Percentiles rank a stretch among this genome's conserved stretches.
These are phyloP conservation scores for Penicillium silybi DNA, from an alignment of 495 filamentous ascomycete genomes.

Conservation along the genomic window DNA sequence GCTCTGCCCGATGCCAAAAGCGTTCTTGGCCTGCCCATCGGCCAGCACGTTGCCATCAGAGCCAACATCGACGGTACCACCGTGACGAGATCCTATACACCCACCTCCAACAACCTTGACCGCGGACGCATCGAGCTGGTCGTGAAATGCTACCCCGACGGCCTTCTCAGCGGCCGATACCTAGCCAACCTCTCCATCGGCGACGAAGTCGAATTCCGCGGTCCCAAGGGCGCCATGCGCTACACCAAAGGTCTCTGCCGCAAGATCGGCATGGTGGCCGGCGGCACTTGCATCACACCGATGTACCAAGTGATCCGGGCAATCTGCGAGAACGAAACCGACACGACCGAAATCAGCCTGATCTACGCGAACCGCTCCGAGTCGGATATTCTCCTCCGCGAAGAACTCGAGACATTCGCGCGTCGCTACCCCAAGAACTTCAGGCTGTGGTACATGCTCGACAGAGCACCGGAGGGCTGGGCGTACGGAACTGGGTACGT, in stretches of 20 bases:
- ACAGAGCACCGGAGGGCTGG: slow-evolving; percentile 28
- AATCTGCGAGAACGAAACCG: slow-evolving; percentile 47
- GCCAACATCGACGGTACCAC: slow-evolving; percentile 38
- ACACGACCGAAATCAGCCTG: slow-evolving; percentile 45
- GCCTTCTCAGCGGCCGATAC: slow-evolving; percentile 45
- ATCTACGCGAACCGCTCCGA: slow-evolving; percentile 45
- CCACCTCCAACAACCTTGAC: slow-evolving; percentile 50
- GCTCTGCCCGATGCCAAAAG: slow-evolving; percentile 36
- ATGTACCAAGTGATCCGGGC: slow-evolving; percentile 52
- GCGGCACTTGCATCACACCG: slow-evolving; percentile 56
- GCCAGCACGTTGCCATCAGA: slow-evolving; percentile 51
- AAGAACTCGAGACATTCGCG: slow-evolving; percentile 48
- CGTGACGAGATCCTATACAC: slow-evolving; percentile 48
- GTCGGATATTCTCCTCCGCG: slow-evolving; percentile 36
- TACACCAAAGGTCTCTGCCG: slow-evolving; percentile 33
- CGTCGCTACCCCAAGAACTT: slow-evolving; percentile 37
- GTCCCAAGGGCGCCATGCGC: slow-evolving; percentile 46
- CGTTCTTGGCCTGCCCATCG: slow-evolving; percentile 49
- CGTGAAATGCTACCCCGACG: slow-evolving; percentile 47
- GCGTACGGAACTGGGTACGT: slow-evolving; percentile 27
- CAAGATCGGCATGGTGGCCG: slow-evolving; percentile 35
- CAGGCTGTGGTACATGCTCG: slow-evolving; percentile 44
- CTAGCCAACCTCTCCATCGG: slow-evolving; percentile 40
- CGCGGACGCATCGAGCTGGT: slow-evolving; percentile 43
- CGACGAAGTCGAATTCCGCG: slow-evolving; percentile 43